phyloP scores from a whole-genome alignment of 2,329 filamentous ascomycete genomes.

The Emmonsia crescens region DNA sequence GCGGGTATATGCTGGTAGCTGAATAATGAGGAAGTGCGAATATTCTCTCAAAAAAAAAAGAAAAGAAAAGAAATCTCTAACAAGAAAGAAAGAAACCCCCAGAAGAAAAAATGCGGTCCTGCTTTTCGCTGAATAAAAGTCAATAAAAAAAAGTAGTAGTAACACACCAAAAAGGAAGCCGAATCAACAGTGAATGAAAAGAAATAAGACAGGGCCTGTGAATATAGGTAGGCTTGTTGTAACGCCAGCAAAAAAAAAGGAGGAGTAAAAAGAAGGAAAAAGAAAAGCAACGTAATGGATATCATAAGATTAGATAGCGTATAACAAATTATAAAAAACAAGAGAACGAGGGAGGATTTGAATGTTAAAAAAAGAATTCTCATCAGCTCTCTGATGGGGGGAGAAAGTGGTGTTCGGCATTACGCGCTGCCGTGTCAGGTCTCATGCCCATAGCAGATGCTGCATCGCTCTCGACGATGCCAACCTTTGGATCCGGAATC shows the following conservation, averaged over 20 bases:
- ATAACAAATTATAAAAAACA: neutral
- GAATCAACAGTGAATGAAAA: neutral
- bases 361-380: neutral
- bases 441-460: conserved; percentile 26
- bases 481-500: conserved; percentile 41
- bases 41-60: neutral
- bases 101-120: neutral
- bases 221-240: neutral
- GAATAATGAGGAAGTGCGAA: neutral
- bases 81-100: neutral
- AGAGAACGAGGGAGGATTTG: neutral
- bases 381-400: conserved; percentile 2
- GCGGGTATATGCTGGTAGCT: neutral
- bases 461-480: conserved; percentile 31
- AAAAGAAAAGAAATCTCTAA: neutral
- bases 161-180: neutral
- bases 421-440: conserved; percentile 17
- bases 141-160: neutral
- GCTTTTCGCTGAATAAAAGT: neutral
- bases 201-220: neutral
- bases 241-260: neutral
- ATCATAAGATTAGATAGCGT: conserved; percentile 8
- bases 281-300: conserved; percentile 4
- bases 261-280: neutral
- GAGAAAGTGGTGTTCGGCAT: neutral